phyloP scores from a whole-genome alignment of 2,329 filamentous ascomycete genomes.

The Paecilomyces fulvus region DNA sequence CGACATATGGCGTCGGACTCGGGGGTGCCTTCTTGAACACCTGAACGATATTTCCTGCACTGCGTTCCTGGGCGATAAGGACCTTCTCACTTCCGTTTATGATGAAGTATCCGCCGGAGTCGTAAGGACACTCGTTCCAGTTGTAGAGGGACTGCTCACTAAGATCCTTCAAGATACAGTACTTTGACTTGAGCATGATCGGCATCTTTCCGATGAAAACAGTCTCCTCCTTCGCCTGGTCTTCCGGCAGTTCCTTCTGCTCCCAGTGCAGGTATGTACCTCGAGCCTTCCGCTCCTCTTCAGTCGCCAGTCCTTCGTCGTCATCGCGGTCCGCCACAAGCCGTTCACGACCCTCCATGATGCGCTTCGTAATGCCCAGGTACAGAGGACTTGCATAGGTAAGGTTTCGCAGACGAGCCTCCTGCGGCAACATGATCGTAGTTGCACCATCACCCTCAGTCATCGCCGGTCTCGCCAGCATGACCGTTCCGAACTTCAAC shows the following conservation, averaged over 20 bases:
- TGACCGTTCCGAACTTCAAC: constrained; percentile 85
- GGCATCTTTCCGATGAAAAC: constrained; percentile 94
- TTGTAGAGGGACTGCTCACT: constrained; percentile 79
- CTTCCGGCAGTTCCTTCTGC: constrained; percentile 34
- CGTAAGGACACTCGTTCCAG: constrained; percentile 94
- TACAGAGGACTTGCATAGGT: constrained; percentile 92
- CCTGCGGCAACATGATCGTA: constrained; percentile 79
- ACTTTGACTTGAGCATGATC: constrained; percentile 96
- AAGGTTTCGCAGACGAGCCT: constrained; percentile 88
- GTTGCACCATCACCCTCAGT: constrained; percentile 89
- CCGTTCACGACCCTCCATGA: constrained; percentile 73
- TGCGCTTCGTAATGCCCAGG: constrained; percentile 76
- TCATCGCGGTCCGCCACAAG: constrained; percentile 60
- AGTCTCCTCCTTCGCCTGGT: constrained; percentile 56
- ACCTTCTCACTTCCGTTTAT: constrained; percentile 99
- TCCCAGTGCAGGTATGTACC: constrained; percentile 42
- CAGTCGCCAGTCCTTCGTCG: constrained; percentile 45
- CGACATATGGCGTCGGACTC: constrained; percentile 86
- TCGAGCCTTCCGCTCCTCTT: constrained; percentile 39
- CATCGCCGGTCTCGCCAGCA: constrained; percentile 81
- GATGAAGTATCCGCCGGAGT: constrained; percentile 97
- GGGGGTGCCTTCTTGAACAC: constrained; percentile 96
- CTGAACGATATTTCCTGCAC: constrained; percentile 96
- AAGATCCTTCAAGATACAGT: constrained; percentile 79
- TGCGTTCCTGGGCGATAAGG: constrained; percentile 92